Percentiles rank a stretch among this genome's conserved stretches.
phyloP scores from a whole-genome alignment of 805 yeast species.

The Gaillardinia entomophila region DNA sequence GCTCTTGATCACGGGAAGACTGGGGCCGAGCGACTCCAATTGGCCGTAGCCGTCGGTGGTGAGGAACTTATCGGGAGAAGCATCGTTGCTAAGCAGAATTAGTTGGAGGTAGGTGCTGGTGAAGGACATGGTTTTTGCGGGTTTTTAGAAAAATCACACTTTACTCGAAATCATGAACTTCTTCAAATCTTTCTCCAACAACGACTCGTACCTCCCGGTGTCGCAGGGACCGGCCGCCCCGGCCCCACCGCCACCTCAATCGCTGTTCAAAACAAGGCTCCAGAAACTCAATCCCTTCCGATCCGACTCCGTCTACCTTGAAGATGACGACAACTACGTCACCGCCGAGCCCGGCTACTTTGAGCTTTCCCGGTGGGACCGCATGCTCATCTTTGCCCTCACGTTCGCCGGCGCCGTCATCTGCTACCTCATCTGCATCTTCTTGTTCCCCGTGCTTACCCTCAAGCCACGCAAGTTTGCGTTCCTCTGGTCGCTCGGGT shows the following conservation, averaged over 20 bases:
- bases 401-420: conserved; percentile 38
- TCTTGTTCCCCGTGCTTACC: conserved; percentile 37
- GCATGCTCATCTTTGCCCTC: conserved; percentile 40
- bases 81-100: conserved; percentile 38
- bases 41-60: conserved; percentile 22
- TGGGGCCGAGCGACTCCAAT: conserved; percentile 36
- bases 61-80: conserved; percentile 25
- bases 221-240: conserved; percentile 28
- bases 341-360: conserved; percentile 40
- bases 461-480: conserved; percentile 42
- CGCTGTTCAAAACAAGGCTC: conserved; percentile 22
- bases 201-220: conserved; percentile 22
- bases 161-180: conserved; percentile 25
- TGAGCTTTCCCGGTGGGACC: conserved; percentile 41
- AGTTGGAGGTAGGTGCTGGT: conserved; percentile 44
- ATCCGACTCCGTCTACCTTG: conserved; percentile 29
- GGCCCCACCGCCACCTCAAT: conserved; percentile 35
- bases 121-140: no score
- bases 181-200: conserved; percentile 26
- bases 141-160: conserved; percentile 17
- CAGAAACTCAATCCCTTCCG: conserved; percentile 36
- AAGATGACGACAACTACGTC: conserved; percentile 38
- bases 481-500: conserved; percentile 42
- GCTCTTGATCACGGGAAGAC: conserved; percentile 41
- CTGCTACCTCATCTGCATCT: conserved; percentile 38